These are phyloP conservation scores for Diaporthe citri DNA, from an alignment of 2,329 filamentous ascomycete genomes.

Conservation along the genomic window DNA sequence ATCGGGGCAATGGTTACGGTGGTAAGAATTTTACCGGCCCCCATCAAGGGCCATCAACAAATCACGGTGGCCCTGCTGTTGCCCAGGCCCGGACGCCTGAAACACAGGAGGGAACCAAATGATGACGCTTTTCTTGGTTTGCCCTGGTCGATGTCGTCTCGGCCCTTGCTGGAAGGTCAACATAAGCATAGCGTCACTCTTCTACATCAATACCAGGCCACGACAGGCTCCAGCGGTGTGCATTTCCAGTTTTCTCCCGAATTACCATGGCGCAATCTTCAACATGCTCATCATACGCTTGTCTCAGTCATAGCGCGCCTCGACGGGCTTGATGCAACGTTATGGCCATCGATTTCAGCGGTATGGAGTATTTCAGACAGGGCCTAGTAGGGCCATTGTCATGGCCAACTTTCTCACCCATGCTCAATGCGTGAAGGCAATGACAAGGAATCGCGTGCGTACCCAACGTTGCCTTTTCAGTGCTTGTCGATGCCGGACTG, in stretches of 20 bases:
- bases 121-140: constrained; percentile 46
- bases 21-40: constrained; percentile 61
- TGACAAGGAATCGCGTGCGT: background rate
- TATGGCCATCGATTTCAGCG: constrained; percentile 4
- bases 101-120: constrained; percentile 59
- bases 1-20: constrained; percentile 65
- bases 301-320: constrained; percentile 9
- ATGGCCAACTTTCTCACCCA: background rate
- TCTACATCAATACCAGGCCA: constrained; percentile 36
- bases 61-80: constrained; percentile 51
- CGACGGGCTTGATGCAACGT: constrained; percentile 5
- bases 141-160: constrained; percentile 35
- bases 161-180: constrained; percentile 42
- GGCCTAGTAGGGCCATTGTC: background rate
- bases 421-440: background rate
- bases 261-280: background rate
- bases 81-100: constrained; percentile 54
- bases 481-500: background rate
- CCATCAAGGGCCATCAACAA: constrained; percentile 55
- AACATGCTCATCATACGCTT: constrained; percentile 19
- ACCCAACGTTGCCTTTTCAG: background rate
- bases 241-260: background rate
- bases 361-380: constrained; percentile 22
- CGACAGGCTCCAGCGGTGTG: constrained; percentile 24
- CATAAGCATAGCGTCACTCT: constrained; percentile 42